These are phyloP conservation scores for Fusarium xylarioides DNA, from an alignment of 2,329 filamentous ascomycete species.

Conservation along the genomic window DNA sequence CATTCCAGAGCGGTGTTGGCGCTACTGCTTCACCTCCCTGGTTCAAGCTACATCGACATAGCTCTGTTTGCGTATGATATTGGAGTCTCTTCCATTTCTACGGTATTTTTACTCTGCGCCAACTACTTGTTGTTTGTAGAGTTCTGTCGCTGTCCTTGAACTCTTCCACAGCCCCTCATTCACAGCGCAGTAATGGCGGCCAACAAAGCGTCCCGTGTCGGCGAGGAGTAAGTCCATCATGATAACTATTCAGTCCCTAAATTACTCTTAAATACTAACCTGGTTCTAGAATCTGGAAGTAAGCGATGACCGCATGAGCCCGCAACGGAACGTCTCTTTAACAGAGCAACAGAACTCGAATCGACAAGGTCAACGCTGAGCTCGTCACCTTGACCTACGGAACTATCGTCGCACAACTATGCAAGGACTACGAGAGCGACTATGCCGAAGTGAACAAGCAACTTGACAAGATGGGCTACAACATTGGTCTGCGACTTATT, in stretches of 20 bases:
- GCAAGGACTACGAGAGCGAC: constrained; percentile 94
- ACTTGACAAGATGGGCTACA: constrained; percentile 98
- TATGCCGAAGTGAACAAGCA: constrained; percentile 97
- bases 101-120: neutral
- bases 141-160: neutral
- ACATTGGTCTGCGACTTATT: constrained; percentile 93
- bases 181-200: constrained; percentile 59
- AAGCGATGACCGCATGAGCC: constrained; percentile 52
- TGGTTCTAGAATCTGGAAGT: constrained; percentile 86
- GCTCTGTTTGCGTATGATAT: neutral
- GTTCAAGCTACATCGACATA: constrained; percentile 8
- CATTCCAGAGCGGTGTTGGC: constrained; percentile 33
- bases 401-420: constrained; percentile 95
- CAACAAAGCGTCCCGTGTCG: constrained; percentile 68
- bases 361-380: constrained; percentile 98
- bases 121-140: neutral
- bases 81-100: neutral
- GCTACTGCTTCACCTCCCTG: constrained; percentile 27
- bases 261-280: constrained; percentile 34
- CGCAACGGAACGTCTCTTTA: neutral
- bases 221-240: constrained; percentile 64
- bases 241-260: constrained; percentile 2
- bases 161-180: neutral
- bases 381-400: constrained; percentile 97
- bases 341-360: constrained; percentile 73